These are phyloP conservation scores for Hsuehochloa calcarea DNA, from an alignment of 176 grass and related monocot genomes.

Conservation along the genomic window DNA sequence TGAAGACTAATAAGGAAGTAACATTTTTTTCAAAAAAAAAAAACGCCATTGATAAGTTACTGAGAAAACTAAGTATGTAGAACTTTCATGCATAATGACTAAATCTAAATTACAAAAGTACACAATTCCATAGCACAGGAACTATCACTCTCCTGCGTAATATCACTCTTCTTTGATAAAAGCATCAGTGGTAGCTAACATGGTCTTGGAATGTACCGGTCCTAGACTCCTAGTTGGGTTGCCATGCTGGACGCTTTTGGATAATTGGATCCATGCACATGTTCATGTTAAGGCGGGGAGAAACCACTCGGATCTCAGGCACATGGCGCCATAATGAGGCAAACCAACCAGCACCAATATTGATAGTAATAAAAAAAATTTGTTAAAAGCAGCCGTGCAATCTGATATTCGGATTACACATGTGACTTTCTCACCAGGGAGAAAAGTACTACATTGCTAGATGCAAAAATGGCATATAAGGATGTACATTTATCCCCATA, in stretches of 20 bases:
- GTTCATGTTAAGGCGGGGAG: not conserved
- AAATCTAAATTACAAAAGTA: not conserved
- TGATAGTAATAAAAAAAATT: not conserved
- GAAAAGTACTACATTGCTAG: not conserved
- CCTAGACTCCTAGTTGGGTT: conserved; percentile 1
- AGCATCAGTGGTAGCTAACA: not conserved
- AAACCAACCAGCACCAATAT: conserved; percentile 10
- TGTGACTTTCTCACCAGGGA: not conserved
- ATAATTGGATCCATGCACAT: no score
- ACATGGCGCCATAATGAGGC: not conserved
- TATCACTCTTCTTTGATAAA: not conserved
- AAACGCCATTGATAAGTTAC: not conserved
- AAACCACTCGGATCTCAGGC: not conserved
- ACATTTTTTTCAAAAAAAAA: not conserved
- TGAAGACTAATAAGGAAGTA: not conserved
- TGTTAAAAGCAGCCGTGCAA: not conserved
- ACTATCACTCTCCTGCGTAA: not conserved
- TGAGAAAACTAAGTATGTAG: not conserved
- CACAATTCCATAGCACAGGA: not conserved
- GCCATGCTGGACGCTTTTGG: not conserved
- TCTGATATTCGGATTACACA: conserved; percentile 2
- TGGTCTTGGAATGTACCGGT: not conserved
- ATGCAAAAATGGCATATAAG: not conserved
- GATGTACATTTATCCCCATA: conserved; percentile 22
- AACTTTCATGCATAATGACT: not conserved